Evolutionary conservation across 129 eudicot genomes (phyloP).

Genomic region (Ambrosia artemisiifolia): DNA sequence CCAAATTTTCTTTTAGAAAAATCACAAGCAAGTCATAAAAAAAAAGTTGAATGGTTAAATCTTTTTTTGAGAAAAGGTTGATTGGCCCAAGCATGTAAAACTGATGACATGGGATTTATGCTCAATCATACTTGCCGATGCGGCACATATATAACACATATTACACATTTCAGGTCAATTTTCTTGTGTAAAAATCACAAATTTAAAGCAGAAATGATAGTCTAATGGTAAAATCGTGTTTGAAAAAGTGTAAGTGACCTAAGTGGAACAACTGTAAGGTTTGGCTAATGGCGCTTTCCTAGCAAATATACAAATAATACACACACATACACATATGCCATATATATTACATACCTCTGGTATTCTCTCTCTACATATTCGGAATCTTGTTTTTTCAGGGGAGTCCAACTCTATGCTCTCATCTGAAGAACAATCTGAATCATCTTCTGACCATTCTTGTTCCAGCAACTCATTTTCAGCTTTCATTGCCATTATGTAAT

Average conservation of each 20-base stretch:
- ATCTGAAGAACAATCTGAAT: constrained; percentile 74
- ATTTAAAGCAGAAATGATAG: not conserved
- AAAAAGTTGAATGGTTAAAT: too few relatives aligned
- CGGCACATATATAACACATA: not conserved
- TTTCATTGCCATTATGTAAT: constrained; percentile 89
- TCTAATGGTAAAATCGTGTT: not conserved
- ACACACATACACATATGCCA: not conserved
- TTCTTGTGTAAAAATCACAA: not conserved
- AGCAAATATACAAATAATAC: not conserved
- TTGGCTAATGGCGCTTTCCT: not conserved
- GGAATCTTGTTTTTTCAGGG: constrained; percentile 50
- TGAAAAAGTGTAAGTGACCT: not conserved
- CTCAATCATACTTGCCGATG: too few relatives aligned
- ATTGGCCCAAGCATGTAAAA: too few relatives aligned
- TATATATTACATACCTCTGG: constrained; percentile 22
- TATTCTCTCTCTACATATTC: constrained; percentile 45
- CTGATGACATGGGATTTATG: too few relatives aligned
- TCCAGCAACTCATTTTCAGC: constrained; percentile 58
- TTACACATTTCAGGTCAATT: not conserved
- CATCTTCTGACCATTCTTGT: constrained; percentile 46
- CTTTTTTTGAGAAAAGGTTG: too few relatives aligned
- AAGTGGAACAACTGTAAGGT: not conserved
- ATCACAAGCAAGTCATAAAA: too few relatives aligned
- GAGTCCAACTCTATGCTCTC: constrained; percentile 60
- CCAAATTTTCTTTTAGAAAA: too few relatives aligned